Conservation (phyloP, 345 rosid species). For the Salix caprea region DNA sequence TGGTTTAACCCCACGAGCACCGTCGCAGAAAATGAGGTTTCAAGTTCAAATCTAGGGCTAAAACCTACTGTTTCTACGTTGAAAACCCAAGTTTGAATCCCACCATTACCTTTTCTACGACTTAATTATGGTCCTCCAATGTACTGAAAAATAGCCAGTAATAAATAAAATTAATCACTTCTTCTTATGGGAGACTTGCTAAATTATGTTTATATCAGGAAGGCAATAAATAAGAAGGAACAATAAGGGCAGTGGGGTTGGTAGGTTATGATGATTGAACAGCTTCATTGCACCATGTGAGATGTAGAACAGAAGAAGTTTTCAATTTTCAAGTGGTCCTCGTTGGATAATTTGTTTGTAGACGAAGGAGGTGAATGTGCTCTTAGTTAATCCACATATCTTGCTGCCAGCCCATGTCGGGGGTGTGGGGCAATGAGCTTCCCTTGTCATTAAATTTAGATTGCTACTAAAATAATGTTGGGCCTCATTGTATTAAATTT, state of each 20-base stretch:
- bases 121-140: no score
- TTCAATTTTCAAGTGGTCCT: neutral
- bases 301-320: neutral
- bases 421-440: conserved; percentile 6
- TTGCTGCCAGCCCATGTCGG: conserved; percentile 8
- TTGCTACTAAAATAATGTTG: neutral
- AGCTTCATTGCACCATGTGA: neutral
- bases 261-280: neutral
- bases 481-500: neutral
- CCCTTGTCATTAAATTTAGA: neutral
- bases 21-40: no score
- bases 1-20: no score
- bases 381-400: neutral
- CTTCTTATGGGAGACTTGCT: no score
- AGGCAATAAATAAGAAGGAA: neutral
- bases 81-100: no score
- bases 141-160: no score
- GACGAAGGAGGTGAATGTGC: conserved; percentile 3
- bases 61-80: no score
- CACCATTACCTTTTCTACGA: no score
- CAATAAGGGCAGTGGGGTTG: neutral
- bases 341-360: no score
- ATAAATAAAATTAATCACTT: no score
- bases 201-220: no score
- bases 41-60: no score